Base-by-base conservation (phyloP, 2,329 filamentous ascomycete genomes). In the Phoma herbarum region DNA sequence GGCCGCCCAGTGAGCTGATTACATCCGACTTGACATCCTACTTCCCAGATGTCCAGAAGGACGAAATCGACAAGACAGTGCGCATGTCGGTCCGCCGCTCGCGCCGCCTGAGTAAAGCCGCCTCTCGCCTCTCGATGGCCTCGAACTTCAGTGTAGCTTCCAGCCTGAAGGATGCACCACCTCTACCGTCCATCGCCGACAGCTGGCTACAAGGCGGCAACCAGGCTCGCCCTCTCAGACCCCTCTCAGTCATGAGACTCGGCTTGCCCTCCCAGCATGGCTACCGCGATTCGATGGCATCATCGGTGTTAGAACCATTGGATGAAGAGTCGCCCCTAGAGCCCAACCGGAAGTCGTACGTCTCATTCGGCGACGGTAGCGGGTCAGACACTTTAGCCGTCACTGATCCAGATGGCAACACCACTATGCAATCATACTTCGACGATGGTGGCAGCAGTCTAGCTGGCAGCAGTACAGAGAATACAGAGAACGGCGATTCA, bases 1-100 rank as follows among this genome's bases (percentile, higher is more conserved):
- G 95, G 68, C 95, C 95, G 18, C 95, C 95, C 1, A 98, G 94
- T 80, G 95, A 99, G 81, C 86, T 99, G 75, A 99, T 99, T 73
- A 94, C 94, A 25, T 96, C 95, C 22, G 95, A 99, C 74, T 82
- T 99, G 59, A 95, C 92, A 1, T 96, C 93, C 0, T 99, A 98
- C 82, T 99, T 99, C 83, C 95, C 95, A 0, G 93, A 96, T 71
- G 94, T 98, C 70, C 88, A 93, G 48, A 89, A 92, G 55, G 93
- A 97, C 74, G 92, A 96, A 68, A 97, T 99, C 74, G 95, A 98
- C 77, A 90, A 93, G 68, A 98, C 95, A 0, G 93, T 97, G 62
- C 90, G 95, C 47, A 86, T 97, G 78, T 97, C 94, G 0, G 90
- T 97, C 77, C 87, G 94, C 67, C 87, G 95, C 67, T 98, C 94